Evolutionary conservation across 352 stramenopile species (phyloP), one percentile per base, ranked within the genome.

Genomic region (Pythium apleroticum): DNA sequence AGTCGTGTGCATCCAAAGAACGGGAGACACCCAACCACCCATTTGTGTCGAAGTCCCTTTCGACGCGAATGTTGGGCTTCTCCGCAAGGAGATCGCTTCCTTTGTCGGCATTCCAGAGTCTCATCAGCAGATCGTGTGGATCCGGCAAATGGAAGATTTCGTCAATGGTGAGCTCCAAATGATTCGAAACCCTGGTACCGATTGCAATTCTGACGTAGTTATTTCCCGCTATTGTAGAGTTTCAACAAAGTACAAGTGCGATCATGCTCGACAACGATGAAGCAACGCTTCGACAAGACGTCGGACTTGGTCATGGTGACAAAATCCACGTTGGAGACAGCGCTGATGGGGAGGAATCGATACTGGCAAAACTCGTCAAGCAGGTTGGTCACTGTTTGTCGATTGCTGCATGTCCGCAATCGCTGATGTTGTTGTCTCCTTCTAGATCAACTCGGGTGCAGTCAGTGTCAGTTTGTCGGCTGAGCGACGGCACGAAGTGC

Each of bases 271-370:
- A 89, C 50, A 70, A 89, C 46, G 80, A 92, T 55, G 72, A 78
- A 20, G 82, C 81, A n/a, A 72, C 63, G 12, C 78, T 96, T n/a
- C 75, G 85, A 65, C 85, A 84, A 70, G 85, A 94, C 45, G 86
- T 96, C 64, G 88, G 88, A 1, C 82, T 96, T 28, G 79, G 77
- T 46, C 86, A 96, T 63, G 88, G 88, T 74, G 88, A 96, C 65
- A 96, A 96, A 68, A 93, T 96, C 62, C 86, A 96, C 55, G 84
- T 96, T 30, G 86, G 93, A 33, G 86, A 96, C 63, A 89, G 81
- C 45, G 75, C 84, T 22, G 85, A 90, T 62, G 85, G 87, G 4
- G 76, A 85, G 52, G 86, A 87, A 52, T 94, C 86, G 39, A 85
- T 94, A 14, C 68, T 96, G 11, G 85, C 78, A 4, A 93, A 90